A percentile compares a stretch with the other conserved stretches of the same genome.
These are phyloP conservation scores for Calvatia gigantea DNA, from an alignment of 768 basidiomycete genomes.

Conservation along the genomic window DNA sequence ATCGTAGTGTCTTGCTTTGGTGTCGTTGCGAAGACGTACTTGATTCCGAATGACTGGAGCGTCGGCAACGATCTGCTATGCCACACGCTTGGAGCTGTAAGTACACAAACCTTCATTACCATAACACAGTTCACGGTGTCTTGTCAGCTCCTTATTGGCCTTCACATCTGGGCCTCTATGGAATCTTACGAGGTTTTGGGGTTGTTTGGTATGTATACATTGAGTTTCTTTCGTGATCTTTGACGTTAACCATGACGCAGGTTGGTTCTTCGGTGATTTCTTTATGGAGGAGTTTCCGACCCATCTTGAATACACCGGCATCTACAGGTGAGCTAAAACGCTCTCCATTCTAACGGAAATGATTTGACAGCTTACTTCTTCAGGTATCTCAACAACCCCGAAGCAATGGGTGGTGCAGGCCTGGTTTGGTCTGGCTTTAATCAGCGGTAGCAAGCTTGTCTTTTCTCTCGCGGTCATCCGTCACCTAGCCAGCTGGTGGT, in stretches of 20 bases:
- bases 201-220: conserved; percentile 64
- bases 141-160: conserved; percentile 68
- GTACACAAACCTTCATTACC: conserved; percentile 24
- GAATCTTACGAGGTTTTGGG: conserved; percentile 94
- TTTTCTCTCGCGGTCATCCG: conserved; percentile 80
- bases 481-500: conserved; percentile 94
- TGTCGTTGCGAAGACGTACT: conserved; percentile 89
- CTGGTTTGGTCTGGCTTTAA: conserved; percentile 89
- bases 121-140: conserved; percentile 5
- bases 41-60: conserved; percentile 78
- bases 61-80: conserved; percentile 83
- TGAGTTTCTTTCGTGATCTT: neutral
- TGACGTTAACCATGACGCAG: conserved; percentile 31
- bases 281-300: conserved; percentile 93
- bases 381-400: conserved; percentile 92
- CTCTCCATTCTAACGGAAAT: neutral
- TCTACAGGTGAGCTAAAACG: conserved; percentile 65
- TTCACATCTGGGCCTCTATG: conserved; percentile 89
- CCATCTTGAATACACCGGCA: conserved; percentile 92
- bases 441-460: conserved; percentile 92
- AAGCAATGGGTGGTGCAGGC: conserved; percentile 94
- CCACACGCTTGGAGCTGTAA: conserved; percentile 83
- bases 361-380: neutral
- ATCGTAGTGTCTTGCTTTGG: conserved; percentile 75
- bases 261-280: conserved; percentile 99